Evolutionary conservation across 1,139 yeast genomes (phyloP).

Genomic region (Zygotorulaspora mrakii): DNA sequence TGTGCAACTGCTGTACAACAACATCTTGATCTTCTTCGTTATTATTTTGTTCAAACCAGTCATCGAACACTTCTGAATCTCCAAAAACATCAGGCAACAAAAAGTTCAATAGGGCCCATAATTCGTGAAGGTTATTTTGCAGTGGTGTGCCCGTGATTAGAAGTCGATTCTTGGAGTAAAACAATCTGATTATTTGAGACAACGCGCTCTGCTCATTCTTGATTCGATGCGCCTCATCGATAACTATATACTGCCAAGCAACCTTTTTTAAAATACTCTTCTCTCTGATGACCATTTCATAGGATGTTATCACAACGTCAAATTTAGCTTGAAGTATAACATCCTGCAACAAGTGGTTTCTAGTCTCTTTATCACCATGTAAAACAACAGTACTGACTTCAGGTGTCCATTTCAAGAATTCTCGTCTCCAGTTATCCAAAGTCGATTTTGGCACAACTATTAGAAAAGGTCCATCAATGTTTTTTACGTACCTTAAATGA

Average conservation of each 20-base stretch:
- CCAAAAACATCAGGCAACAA: slow-evolving; percentile 74
- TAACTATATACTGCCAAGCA: slow-evolving; percentile 69
- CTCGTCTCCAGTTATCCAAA: slow-evolving; percentile 75
- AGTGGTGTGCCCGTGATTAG: slow-evolving; percentile 79
- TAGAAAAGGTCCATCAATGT: slow-evolving; percentile 67
- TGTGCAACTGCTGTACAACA: slow-evolving; percentile 82
- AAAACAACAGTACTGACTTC: slow-evolving; percentile 63
- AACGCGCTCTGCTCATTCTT: slow-evolving; percentile 72
- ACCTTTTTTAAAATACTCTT: slow-evolving; percentile 60
- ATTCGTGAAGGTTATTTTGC: slow-evolving; percentile 72
- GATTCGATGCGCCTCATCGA: slow-evolving; percentile 80
- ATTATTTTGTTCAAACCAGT: slow-evolving; percentile 54
- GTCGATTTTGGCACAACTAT: slow-evolving; percentile 78
- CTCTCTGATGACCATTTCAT: slow-evolving; percentile 74
- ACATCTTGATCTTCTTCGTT: slow-evolving; percentile 49
- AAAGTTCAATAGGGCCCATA: slow-evolving; percentile 77
- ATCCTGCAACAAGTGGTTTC: slow-evolving; percentile 51
- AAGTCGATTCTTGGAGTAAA: slow-evolving; percentile 64
- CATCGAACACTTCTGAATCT: slow-evolving; percentile 69
- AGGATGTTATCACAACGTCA: slow-evolving; percentile 70
- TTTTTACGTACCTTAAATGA: slow-evolving; percentile 57
- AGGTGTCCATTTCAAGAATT: slow-evolving; percentile 75
- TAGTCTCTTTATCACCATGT: slow-evolving; percentile 69
- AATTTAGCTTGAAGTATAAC: slow-evolving; percentile 58
- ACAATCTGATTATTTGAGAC: slow-evolving; percentile 70